Conservation (phyloP, 768 basidiomycete genomes). For the Termitomyces sp. region DNA sequence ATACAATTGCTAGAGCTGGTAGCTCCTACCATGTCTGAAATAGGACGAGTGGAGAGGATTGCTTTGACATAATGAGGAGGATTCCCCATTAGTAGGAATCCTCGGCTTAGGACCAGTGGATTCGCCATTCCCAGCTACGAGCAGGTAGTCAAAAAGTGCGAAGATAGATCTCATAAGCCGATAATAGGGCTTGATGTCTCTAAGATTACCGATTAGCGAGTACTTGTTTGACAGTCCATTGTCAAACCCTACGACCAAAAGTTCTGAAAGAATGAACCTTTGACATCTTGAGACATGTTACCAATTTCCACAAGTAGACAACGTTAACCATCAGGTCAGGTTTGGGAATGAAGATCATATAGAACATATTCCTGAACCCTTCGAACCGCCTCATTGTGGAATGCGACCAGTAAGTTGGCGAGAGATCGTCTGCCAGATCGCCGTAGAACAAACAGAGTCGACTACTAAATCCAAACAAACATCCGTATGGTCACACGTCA, state of each 20-base stretch:
- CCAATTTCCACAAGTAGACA: slow-evolving; percentile 18
- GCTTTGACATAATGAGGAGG: slow-evolving; percentile 19
- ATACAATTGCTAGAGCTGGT: slow-evolving; percentile 20
- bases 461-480: not conserved
- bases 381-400: slow-evolving; percentile 17
- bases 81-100: slow-evolving; percentile 23
- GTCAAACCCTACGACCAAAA: slow-evolving; percentile 14
- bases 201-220: slow-evolving; percentile 29
- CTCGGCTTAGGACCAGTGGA: slow-evolving; percentile 18
- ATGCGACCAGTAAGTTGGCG: slow-evolving; percentile 18
- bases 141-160: slow-evolving; percentile 8
- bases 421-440: slow-evolving; percentile 19
- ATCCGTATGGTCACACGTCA: not conserved
- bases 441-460: slow-evolving; percentile 10
- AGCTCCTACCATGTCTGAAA: slow-evolving; percentile 16
- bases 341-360: slow-evolving; percentile 15
- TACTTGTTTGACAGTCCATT: slow-evolving; percentile 22
- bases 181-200: slow-evolving; percentile 17
- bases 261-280: slow-evolving; percentile 22
- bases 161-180: slow-evolving; percentile 24
- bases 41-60: slow-evolving; percentile 18
- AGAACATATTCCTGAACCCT: slow-evolving; percentile 8
- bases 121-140: slow-evolving; percentile 14
- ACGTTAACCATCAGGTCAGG: slow-evolving; percentile 10
- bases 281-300: slow-evolving; percentile 24